These are phyloP conservation scores for Diaporthe nobilis DNA, from an alignment of 2,329 filamentous ascomycete species.

Conservation along the genomic window DNA sequence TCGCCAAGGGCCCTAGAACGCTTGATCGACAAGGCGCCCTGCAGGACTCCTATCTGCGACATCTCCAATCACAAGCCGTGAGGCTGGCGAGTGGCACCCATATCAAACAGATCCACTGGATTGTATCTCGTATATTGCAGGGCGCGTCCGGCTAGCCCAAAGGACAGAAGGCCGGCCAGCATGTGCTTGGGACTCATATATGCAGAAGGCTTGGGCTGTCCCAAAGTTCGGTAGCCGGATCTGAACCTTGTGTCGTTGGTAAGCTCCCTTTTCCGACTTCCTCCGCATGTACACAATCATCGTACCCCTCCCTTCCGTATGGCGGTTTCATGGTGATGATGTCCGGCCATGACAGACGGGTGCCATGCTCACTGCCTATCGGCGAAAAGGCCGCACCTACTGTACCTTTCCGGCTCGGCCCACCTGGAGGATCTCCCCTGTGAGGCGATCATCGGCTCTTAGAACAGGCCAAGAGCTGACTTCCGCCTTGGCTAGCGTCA, in stretches of 20 bases:
- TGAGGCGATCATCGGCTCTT: slow-evolving; percentile 78
- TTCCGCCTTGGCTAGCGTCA: slow-evolving; percentile 80
- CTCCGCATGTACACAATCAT: neutral
- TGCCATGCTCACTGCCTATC: slow-evolving; percentile 17
- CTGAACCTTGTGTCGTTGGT: slow-evolving; percentile 9
- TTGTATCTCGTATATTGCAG: slow-evolving; percentile 22
- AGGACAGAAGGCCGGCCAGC: slow-evolving; percentile 12
- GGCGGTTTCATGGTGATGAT: slow-evolving; percentile 15
- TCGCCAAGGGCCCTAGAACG: slow-evolving; percentile 31
- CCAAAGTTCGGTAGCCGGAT: slow-evolving; percentile 12
- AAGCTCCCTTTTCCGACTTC: neutral
- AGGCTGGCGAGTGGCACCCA: slow-evolving; percentile 27
- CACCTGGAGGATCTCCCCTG: slow-evolving; percentile 88
- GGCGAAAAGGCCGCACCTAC: slow-evolving; percentile 34
- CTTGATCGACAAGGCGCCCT: slow-evolving; percentile 28
- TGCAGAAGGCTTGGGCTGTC: neutral
- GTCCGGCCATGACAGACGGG: neutral
- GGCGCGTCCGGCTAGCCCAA: neutral
- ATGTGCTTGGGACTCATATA: neutral
- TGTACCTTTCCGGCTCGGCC: slow-evolving; percentile 76
- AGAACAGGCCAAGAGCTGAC: slow-evolving; percentile 88
- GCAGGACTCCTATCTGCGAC: slow-evolving; percentile 26
- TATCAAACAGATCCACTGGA: slow-evolving; percentile 29
- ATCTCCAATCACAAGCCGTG: slow-evolving; percentile 31
- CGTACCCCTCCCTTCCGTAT: neutral